phyloP scores from a whole-genome alignment of 2,329 filamentous ascomycete species.

The Claviceps quebecensis region DNA sequence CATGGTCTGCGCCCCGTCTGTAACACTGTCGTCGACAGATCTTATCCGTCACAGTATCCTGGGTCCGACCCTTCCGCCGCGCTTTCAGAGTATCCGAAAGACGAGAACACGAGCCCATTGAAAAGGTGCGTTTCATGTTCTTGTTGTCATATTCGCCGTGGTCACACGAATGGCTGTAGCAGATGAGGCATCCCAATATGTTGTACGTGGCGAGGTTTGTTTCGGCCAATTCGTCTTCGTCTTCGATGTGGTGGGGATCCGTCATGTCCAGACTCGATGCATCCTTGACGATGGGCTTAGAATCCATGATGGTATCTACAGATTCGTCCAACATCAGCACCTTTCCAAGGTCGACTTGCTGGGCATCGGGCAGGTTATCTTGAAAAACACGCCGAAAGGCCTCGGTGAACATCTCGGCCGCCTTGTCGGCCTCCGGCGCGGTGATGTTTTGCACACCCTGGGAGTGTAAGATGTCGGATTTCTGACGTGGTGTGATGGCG shows the following conservation, averaged over 20 bases:
- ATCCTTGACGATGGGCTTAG: slow-evolving; percentile 38
- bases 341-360: slow-evolving; percentile 33
- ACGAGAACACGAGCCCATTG: slow-evolving; percentile 23
- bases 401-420: slow-evolving; percentile 37
- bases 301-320: slow-evolving; percentile 38
- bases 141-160: slow-evolving; percentile 45
- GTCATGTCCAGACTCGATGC: slow-evolving; percentile 20
- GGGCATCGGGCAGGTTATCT: slow-evolving; percentile 17
- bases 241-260: slow-evolving; percentile 20
- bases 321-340: slow-evolving; percentile 39
- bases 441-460: slow-evolving; percentile 23
- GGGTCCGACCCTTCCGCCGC: slow-evolving; percentile 9
- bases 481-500: slow-evolving; percentile 39
- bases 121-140: slow-evolving; percentile 38
- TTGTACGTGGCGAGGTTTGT: slow-evolving; percentile 39
- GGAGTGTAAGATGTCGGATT: slow-evolving; percentile 34
- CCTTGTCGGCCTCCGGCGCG: slow-evolving; percentile 27
- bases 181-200: slow-evolving; percentile 43
- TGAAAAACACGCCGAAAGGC: slow-evolving; percentile 44
- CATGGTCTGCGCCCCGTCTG: slow-evolving; percentile 10
- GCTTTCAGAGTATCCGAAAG: slow-evolving; percentile 20
- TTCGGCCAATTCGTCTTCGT: slow-evolving; percentile 27
- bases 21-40: slow-evolving; percentile 31
- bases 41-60: slow-evolving; percentile 6
- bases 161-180: slow-evolving; percentile 46